phyloP scores from a whole-genome alignment of 192 early-diverging fungal species.

The Backusella liffmaniae region DNA sequence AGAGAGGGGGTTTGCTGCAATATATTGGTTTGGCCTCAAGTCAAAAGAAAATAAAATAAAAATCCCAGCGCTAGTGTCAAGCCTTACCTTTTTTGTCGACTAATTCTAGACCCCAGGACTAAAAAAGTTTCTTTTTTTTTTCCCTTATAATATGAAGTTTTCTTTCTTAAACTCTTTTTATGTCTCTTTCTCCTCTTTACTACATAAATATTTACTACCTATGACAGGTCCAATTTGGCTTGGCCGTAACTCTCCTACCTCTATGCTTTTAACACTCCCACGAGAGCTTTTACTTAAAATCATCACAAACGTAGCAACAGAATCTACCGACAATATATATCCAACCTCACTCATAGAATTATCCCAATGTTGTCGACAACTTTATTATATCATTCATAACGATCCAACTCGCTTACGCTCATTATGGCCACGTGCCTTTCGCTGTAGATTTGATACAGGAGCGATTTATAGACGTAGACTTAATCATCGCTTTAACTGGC shows the following conservation, averaged over 20 bases:
- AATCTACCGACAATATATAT: slow-evolving; percentile 11
- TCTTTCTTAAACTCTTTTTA: not conserved
- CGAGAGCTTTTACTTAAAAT: slow-evolving; percentile 32
- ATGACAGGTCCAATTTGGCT: slow-evolving; percentile 12
- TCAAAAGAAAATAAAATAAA: slow-evolving; percentile 6
- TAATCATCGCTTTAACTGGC: slow-evolving; percentile 22
- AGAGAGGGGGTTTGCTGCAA: not conserved
- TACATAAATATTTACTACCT: slow-evolving; percentile 5
- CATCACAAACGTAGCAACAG: slow-evolving; percentile 19
- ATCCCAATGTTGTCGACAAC: slow-evolving; percentile 16
- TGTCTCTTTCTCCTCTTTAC: not conserved
- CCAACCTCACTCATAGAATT: slow-evolving; percentile 25
- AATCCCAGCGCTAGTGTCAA: slow-evolving; percentile 1
- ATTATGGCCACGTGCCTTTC: slow-evolving; percentile 32
- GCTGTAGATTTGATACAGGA: slow-evolving; percentile 33
- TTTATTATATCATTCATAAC: slow-evolving; percentile 18
- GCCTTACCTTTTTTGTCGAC: slow-evolving; percentile 8
- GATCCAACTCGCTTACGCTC: slow-evolving; percentile 16
- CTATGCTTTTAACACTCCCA: slow-evolving; percentile 27
- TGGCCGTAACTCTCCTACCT: slow-evolving; percentile 3
- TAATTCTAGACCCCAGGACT: slow-evolving; percentile 19
- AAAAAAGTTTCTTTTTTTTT: slow-evolving; percentile 10
- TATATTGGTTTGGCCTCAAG: slow-evolving; percentile 10
- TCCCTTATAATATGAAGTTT: not conserved
- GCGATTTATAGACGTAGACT: slow-evolving; percentile 35